These are phyloP conservation scores for Neoboletus magnificus DNA, from an alignment of 768 basidiomycete species.

Conservation along the genomic window DNA sequence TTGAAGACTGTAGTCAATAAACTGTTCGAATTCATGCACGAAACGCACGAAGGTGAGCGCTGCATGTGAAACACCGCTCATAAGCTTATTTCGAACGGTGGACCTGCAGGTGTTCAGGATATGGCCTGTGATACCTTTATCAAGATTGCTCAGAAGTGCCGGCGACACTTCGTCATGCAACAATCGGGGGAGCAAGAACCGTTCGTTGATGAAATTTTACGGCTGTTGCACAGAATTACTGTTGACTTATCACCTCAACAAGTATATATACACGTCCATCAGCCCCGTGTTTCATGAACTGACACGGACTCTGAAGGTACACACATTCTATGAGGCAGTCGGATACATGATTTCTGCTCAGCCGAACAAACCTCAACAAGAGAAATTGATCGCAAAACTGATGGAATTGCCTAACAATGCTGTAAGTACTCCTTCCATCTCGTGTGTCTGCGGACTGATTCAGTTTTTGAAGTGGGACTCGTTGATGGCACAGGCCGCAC, in stretches of 20 bases:
- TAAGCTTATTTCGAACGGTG: constrained; percentile 1
- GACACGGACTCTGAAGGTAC: constrained; percentile 47
- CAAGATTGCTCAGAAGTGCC: constrained; percentile 98
- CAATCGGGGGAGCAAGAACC: constrained; percentile 97
- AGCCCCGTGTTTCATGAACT: constrained; percentile 2
- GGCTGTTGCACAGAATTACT: constrained; percentile 88
- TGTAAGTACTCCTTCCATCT: constrained; percentile 44
- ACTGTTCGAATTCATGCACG: constrained; percentile 99
- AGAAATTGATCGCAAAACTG: constrained; percentile 88
- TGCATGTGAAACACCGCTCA: background rate
- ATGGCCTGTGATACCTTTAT: constrained; percentile 99
- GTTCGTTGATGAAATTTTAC: constrained; percentile 95
- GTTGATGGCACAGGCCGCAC: constrained; percentile 92
- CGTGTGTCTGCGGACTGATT: background rate
- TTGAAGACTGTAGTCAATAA: constrained; percentile 99
- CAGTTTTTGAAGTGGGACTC: constrained; percentile 78
- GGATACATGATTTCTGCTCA: constrained; percentile 99
- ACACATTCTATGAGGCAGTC: constrained; percentile 98
- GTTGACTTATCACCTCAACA: constrained; percentile 93
- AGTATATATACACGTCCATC: constrained; percentile 19
- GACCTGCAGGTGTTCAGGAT: constrained; percentile 83
- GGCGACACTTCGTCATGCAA: constrained; percentile 97
- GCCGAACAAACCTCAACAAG: constrained; percentile 95
- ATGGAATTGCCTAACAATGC: constrained; percentile 99
- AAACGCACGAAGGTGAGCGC: constrained; percentile 86